phyloP scores from a whole-genome alignment of 305 asterid genomes.

The Plantago lanceolata region DNA sequence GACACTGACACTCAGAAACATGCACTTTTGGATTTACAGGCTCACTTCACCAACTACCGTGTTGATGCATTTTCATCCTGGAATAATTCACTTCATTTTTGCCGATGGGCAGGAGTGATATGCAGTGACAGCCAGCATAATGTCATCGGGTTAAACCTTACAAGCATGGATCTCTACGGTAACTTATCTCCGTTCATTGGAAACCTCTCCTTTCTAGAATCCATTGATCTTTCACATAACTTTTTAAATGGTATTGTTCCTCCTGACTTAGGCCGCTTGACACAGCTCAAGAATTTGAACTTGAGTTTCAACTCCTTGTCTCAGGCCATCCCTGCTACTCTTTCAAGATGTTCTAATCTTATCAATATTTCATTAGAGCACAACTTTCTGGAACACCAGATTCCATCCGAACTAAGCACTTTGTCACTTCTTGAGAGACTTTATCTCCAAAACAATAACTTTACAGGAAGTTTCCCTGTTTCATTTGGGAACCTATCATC shows the following conservation, averaged over 20 bases:
- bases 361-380: conserved; percentile 39
- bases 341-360: conserved; percentile 42
- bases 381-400: conserved; percentile 38
- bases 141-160: conserved; percentile 40
- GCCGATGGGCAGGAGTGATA: conserved; percentile 58
- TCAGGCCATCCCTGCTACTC: conserved; percentile 37
- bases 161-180: conserved; percentile 38
- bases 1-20: neutral
- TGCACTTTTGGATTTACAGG: neutral
- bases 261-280: conserved; percentile 37
- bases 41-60: neutral
- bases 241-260: conserved; percentile 44
- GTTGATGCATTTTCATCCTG: neutral
- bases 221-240: conserved; percentile 49
- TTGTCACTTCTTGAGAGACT: conserved; percentile 37
- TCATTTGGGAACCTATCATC: conserved; percentile 42
- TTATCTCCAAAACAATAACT: conserved; percentile 39
- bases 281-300: conserved; percentile 37
- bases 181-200: conserved; percentile 46
- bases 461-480: conserved; percentile 43
- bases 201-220: conserved; percentile 46
- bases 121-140: conserved; percentile 34
- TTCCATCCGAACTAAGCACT: conserved; percentile 37
- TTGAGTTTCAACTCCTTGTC: conserved; percentile 40
- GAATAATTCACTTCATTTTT: conserved; percentile 13